These are phyloP conservation scores for Apiospora kogelbergensis DNA, from an alignment of 2,329 filamentous ascomycete genomes.

Conservation along the genomic window DNA sequence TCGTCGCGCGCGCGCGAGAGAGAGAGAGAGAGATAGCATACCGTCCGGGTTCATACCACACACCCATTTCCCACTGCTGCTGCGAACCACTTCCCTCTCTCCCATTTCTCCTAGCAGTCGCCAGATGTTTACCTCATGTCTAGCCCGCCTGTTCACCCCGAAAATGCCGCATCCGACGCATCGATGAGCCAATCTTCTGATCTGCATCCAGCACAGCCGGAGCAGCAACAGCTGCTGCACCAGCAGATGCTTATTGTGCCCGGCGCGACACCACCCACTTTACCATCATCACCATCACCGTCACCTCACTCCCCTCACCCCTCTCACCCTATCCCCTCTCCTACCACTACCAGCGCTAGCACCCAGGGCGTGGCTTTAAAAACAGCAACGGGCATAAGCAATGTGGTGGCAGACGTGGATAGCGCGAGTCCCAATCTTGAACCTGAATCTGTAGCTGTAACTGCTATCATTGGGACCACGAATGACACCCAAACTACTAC, in stretches of 20 bases:
- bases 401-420: constrained; percentile 11
- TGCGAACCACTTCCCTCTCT: constrained; percentile 27
- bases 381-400: constrained; percentile 5
- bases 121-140: constrained; percentile 62
- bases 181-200: constrained; percentile 36
- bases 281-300: not conserved
- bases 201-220: constrained; percentile 16
- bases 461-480: constrained; percentile 23
- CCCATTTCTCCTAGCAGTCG: constrained; percentile 29
- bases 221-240: constrained; percentile 7
- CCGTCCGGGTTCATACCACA: not conserved
- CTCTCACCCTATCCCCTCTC: constrained; percentile 26
- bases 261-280: not conserved
- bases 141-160: constrained; percentile 47
- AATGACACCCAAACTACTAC: constrained; percentile 26
- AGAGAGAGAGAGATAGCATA: constrained; percentile 2
- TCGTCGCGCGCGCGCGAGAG: not conserved
- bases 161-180: constrained; percentile 55
- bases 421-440: constrained; percentile 20
- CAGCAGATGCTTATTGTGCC: constrained; percentile 9
- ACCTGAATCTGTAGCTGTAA: constrained; percentile 14
- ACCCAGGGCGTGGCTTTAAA: constrained; percentile 18
- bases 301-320: constrained; percentile 16
- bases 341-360: constrained; percentile 13
- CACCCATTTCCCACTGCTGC: not conserved